Evolutionary conservation across 352 stramenopile species (phyloP), one percentile per base, ranked within the genome.

Genomic region (Pilasporangium apinafurcum): DNA sequence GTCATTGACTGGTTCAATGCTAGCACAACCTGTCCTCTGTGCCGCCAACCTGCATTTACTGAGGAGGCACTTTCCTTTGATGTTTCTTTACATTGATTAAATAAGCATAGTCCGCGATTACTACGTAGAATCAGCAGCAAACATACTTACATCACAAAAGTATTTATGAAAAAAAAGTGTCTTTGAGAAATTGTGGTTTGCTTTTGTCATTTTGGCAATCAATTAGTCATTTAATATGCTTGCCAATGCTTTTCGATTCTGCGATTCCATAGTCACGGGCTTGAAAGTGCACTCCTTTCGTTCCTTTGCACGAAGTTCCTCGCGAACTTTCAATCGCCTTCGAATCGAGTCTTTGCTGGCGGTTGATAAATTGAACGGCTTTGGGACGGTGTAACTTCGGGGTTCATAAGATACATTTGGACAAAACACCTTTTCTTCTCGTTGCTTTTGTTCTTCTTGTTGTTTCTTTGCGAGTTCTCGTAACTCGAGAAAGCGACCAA

Each of bases 401-500:
- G 76, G 76, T 21, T 84, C 67, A 41, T 88, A 88, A 1, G 58
- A 16, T 8, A 41, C 44, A 13, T 86, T 74, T 8, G 59, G 70
- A 20, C 61, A 48, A 46, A 92, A 92, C 0, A 74, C 65, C 26
- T 73, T 77, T 20, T 83, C 51, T 43, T 89, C 73, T 16, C 79
- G 71, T 48, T 80, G 42, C 18, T 76, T 68, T 36, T 75, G 64
- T 32, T 92, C 81, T 16, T 62, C 52, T 48, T 76, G 64, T 16
- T 89, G 70, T 8, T 78, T 63, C 46, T 79, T 72, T n/a, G 81
- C 81, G 2, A 74, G 49, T 8, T 92, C 68, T 44, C 74, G 66
- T 9, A 87, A 62, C 44, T 93, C 79, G 24, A 95, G 52, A 53
- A 92, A 92, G 10, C 82, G 52, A 0, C 64, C 74, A 21, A 95